phyloP scores from a whole-genome alignment of 495 filamentous ascomycete species.

The Rusavskia elegans region DNA sequence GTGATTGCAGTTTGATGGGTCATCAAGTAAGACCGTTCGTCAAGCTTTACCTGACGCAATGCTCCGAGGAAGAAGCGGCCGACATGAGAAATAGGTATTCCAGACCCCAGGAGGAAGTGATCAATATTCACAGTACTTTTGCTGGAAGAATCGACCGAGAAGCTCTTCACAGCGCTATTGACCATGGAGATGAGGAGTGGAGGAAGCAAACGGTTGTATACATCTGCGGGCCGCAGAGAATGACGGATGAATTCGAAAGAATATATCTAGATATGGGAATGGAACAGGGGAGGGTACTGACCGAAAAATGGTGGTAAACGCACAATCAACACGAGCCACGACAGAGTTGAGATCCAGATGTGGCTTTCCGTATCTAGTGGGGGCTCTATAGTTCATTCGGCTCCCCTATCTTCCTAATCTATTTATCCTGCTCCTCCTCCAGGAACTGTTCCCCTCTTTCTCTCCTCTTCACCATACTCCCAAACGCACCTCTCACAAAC shows the following conservation, averaged over 20 bases:
- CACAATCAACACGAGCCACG: no score
- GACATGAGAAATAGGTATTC: not conserved
- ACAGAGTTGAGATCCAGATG: no score
- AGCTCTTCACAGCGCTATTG: slow-evolving; percentile 34
- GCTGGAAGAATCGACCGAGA: slow-evolving; percentile 29
- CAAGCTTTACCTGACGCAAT: not conserved
- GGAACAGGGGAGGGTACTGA: slow-evolving; percentile 43
- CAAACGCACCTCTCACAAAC: slow-evolving; percentile 64
- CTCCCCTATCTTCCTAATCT: not conserved
- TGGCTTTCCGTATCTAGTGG: not conserved
- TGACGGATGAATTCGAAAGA: slow-evolving; percentile 70
- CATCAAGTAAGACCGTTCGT: no score
- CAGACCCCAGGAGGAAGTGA: no score
- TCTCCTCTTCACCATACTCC: slow-evolving; percentile 20
- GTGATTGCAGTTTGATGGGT: slow-evolving; percentile 1
- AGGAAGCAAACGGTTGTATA: slow-evolving; percentile 41
- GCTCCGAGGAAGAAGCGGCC: not conserved
- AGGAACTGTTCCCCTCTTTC: not conserved
- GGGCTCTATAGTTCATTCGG: not conserved
- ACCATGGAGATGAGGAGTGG: slow-evolving; percentile 24
- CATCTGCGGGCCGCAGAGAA: slow-evolving; percentile 60
- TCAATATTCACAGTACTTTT: no score
- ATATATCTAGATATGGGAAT: slow-evolving; percentile 36
- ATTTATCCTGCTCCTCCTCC: not conserved
- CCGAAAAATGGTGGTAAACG: slow-evolving; percentile 75